Conservation (phyloP, 2,329 filamentous ascomycete genomes). For the Fusarium acutatum region DNA sequence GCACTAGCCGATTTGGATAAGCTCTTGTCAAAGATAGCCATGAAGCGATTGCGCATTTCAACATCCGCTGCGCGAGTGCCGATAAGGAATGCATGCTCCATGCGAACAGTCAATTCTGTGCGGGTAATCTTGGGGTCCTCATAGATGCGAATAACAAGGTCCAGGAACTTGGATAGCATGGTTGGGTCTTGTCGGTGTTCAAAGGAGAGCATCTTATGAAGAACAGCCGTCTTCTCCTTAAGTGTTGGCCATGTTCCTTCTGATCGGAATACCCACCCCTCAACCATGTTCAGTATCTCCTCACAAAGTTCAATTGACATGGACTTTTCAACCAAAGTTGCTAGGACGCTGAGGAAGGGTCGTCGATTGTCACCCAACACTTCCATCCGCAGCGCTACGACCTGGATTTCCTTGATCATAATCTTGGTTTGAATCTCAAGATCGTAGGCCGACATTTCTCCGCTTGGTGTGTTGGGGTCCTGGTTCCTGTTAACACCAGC, state of each 20-base stretch:
- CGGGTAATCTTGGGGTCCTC: constrained; percentile 96
- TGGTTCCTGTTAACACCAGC: constrained; percentile 55
- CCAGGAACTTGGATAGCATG: constrained; percentile 90
- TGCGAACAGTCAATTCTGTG: constrained; percentile 93
- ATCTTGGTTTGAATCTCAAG: constrained; percentile 88
- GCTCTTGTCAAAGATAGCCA: constrained; percentile 94
- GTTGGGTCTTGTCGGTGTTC: constrained; percentile 84
- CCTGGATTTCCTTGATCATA: constrained; percentile 94
- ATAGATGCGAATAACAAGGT: constrained; percentile 97
- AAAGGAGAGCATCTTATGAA: constrained; percentile 99
- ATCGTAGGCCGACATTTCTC: constrained; percentile 76
- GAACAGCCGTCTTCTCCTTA: constrained; percentile 97
- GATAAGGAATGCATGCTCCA: constrained; percentile 98
- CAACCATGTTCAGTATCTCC: constrained; percentile 93
- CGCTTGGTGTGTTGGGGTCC: constrained; percentile 61
- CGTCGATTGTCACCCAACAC: constrained; percentile 88
- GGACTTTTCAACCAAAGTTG: constrained; percentile 94
- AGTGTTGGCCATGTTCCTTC: constrained; percentile 95
- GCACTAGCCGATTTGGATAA: constrained; percentile 91
- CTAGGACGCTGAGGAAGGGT: constrained; percentile 93
- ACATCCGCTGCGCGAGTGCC: constrained; percentile 93
- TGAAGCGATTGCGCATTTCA: constrained; percentile 96
- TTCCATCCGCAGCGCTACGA: constrained; percentile 91
- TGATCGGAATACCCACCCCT: constrained; percentile 94
- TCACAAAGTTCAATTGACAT: constrained; percentile 86